Base-by-base conservation (phyloP, 305 asterid genomes). In the Fraxinus nigra region DNA sequence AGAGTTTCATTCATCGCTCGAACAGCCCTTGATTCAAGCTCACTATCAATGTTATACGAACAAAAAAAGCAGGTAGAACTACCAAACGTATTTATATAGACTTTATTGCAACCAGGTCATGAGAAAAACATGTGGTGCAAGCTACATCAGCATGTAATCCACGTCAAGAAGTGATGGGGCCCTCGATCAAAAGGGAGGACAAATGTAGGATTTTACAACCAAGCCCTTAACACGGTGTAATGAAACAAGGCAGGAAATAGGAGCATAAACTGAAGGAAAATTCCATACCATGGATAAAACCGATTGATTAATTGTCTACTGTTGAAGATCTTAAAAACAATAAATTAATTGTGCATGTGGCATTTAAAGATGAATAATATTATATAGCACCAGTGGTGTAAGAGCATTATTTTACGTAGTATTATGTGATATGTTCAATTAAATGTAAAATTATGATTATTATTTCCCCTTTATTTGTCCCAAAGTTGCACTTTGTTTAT, bases 1-100 rank as follows among this genome's bases (percentile, higher is more conserved):
- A 90, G 84, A 80, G 89, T 85, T 85, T 87, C 93, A 89, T 84
- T 92, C 95, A 94, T 89, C 87, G 91, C 92, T 80, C 97, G 90
- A 78, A 94, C 98, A 87, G 94, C 97, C 95, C 97, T 94, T 83
- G 40, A 84, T 85, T 86, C 79, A 79, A 86, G 74, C 77, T 76
- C 82, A 87, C 18, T 54, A 32, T 75, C 81, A 65, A 46, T 14
- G 75, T 81, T 48, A 83, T 38, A 77, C 16, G 51, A 51, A 79
- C 77, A 77, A 75, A 82, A 40, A 69, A 75, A 54, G 24, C 67
- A 35, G 38, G 81, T 51, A 56, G 38, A 83, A 75, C 83, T 79
- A 85, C 51, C 79, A 76, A 46, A 81, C 22, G 72, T 81, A 80
- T 48, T 65, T 2, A 72, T 79, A 78, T 16, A 84, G 32, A 79